Percentiles rank a stretch among this genome's conserved stretches.
Conservation (phyloP, 768 basidiomycete species). For the Dentipellis fragilis region DNA sequence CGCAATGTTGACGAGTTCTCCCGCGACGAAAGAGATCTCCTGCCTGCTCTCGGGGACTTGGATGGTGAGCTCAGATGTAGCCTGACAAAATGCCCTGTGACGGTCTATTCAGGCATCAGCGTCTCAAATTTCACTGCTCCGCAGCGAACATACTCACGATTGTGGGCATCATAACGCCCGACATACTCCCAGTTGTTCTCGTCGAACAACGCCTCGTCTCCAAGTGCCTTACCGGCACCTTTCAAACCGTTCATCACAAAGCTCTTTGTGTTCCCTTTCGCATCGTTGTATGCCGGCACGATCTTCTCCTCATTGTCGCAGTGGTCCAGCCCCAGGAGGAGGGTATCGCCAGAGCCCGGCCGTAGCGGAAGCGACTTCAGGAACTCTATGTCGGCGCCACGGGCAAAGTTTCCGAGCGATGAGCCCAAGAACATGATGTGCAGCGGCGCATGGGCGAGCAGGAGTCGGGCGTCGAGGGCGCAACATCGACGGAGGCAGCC, state of each 20-base stretch:
- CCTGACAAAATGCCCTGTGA: conserved; percentile 80
- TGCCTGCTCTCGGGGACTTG: conserved; percentile 27
- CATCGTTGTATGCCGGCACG: conserved; percentile 82
- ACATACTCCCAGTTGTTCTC: conserved; percentile 70
- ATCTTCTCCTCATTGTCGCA: conserved; percentile 58
- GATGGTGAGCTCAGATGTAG: conserved; percentile 47
- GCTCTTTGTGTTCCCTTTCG: conserved; percentile 52
- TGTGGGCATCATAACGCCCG: conserved; percentile 43
- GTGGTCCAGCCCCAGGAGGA: conserved; percentile 88
- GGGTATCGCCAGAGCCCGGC: conserved; percentile 64
- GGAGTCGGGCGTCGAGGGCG: conserved; percentile 39
- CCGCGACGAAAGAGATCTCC: conserved; percentile 45
- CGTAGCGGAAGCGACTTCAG: conserved; percentile 72
- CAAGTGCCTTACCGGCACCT: conserved; percentile 59
- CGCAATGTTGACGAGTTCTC: conserved; percentile 80
- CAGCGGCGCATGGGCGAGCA: conserved; percentile 34
- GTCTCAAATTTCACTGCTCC: too few relatives aligned
- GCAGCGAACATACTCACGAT: conserved; percentile 25
- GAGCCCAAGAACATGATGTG: conserved; percentile 91
- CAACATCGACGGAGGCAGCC: conserved; percentile 11
- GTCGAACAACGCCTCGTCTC: conserved; percentile 54
- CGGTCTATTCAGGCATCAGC: conserved; percentile 34
- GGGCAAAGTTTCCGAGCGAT: conserved; percentile 82
- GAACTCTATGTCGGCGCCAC: conserved; percentile 61
- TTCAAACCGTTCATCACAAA: conserved; percentile 86